These are phyloP conservation scores for Tetrahymena elliotti DNA, from an alignment of 73 alveolate species.

Conservation along the genomic window DNA sequence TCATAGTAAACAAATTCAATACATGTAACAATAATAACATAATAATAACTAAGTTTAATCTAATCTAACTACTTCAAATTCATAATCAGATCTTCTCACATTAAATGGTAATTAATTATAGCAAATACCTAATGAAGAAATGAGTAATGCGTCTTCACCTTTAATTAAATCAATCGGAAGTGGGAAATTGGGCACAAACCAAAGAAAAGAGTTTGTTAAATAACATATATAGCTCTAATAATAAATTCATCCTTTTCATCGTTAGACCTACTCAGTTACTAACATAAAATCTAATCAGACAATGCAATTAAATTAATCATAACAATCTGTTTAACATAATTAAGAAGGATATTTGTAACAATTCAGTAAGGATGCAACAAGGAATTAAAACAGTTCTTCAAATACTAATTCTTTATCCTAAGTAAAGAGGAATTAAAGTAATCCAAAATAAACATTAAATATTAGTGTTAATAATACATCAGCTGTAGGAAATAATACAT, in stretches of 20 bases:
- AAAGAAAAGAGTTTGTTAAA: not conserved
- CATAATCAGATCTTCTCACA: not conserved
- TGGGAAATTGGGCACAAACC: not conserved
- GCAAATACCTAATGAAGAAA: not conserved
- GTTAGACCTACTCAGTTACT: not conserved
- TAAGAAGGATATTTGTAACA: not conserved
- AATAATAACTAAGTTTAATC: not conserved
- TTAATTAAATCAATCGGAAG: not conserved
- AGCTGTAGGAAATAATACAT: not conserved
- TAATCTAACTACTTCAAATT: not conserved
- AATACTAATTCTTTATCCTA: not conserved
- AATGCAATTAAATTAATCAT: not conserved
- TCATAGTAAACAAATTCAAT: not conserved
- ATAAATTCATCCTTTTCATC: not conserved
- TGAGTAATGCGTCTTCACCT: not conserved
- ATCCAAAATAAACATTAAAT: not conserved
- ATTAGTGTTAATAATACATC: not conserved
- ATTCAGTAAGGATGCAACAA: not conserved
- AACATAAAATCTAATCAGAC: not conserved
- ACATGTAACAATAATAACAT: not conserved
- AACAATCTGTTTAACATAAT: not conserved
- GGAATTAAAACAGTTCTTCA: not conserved
- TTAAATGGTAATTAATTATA: not conserved
- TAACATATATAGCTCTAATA: not conserved
- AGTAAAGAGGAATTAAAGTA: not conserved